Base-by-base conservation (phyloP, 2,329 filamentous ascomycete genomes). In the Xylaria hypoxylon region DNA sequence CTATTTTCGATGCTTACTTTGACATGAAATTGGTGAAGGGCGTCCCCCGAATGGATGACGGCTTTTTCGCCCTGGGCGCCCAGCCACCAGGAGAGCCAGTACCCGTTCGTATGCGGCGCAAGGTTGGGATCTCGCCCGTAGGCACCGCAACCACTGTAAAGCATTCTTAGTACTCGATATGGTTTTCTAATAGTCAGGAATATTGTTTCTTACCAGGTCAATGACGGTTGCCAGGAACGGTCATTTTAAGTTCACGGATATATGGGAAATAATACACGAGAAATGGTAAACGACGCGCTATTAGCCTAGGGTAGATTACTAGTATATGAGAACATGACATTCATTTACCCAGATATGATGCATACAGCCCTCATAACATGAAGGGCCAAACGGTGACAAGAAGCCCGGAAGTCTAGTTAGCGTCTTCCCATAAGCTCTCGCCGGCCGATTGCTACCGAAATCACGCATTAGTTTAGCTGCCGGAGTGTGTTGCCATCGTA, bases 1-100 rank as follows among this genome's bases (percentile, higher is more conserved):
- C 60, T 17, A 42, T 63, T 5, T 60, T 60, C 15, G 58, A 35
- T 62, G 26, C 47, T 57, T 28, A 68, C 48, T 52, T 64, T 62
- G 58, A 60, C 5, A 60, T 60, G 58, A 50, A 60, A 38, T n/a
- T 55, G 22, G 17, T 60, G 40, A 60, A 55, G 5, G 62, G 48
- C 3, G 11, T 40, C 5, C 62, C 62, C 6, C 31, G 56, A 26
- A 42, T 64, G 55, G 48, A 64, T 42, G 48, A 64, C 24, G 13
- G 26, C 31, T 64, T 64, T 17, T 64, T 35, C 19, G 62, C 56
- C 19, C 48, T 64, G 1, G 62, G 62, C 15, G 62, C 62, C 22
- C 56, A 64, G 26, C 62, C 62, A 10, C 48, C 48, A 3, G 61
- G 53, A 13, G 61, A 63, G 22, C 61, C 44, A 17, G 62, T 64